Conservation (phyloP, 768 basidiomycete species). For the Phlebiopsis flavidoalba region DNA sequence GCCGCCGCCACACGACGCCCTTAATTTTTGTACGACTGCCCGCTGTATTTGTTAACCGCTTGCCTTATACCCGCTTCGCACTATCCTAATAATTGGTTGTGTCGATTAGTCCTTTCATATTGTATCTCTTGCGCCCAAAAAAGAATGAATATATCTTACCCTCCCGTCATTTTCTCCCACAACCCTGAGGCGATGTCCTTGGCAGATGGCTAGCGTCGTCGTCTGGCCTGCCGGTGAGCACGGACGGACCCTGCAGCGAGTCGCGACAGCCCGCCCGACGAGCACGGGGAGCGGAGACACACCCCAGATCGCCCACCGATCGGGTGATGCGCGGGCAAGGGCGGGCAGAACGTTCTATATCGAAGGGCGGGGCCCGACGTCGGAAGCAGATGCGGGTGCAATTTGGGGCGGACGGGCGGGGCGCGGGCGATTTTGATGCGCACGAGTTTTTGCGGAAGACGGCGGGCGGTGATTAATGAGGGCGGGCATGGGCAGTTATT, state of each 20-base stretch:
- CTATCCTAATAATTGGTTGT: neutral
- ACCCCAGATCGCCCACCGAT: neutral
- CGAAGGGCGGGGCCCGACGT: neutral
- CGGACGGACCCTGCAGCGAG: neutral
- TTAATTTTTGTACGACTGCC: neutral
- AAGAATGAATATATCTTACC: neutral
- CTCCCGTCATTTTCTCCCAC: no score
- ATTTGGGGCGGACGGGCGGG: neutral
- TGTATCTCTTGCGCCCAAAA: neutral
- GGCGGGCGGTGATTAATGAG: neutral
- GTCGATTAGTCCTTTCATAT: neutral
- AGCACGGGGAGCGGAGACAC: neutral
- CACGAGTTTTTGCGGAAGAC: neutral
- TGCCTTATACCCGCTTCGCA: neutral
- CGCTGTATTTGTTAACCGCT: neutral
- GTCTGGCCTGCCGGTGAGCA: neutral
- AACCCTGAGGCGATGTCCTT: neutral
- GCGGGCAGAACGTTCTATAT: neutral
- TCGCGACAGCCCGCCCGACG: neutral
- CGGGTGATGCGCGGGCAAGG: neutral
- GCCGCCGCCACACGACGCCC: neutral
- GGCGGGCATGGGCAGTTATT: neutral
- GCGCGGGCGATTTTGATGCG: neutral
- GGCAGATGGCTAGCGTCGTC: neutral
- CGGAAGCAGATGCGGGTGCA: neutral